Percentiles rank a stretch among this genome's conserved stretches.
Evolutionary conservation across 805 yeast species (phyloP).

Genomic region (Yarrowia sp.): DNA sequence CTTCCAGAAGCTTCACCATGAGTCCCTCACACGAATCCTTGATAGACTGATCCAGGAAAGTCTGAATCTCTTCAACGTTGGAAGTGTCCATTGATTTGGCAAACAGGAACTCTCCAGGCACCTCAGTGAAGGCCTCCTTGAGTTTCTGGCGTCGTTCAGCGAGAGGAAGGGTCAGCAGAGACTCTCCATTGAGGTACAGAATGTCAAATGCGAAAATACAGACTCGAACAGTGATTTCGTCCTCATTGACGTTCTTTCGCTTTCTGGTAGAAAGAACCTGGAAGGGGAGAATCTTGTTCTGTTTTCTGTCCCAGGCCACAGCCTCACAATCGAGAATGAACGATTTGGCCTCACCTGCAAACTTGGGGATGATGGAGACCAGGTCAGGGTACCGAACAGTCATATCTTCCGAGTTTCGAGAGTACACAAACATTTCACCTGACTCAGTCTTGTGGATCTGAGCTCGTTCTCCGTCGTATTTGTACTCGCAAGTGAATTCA

Average conservation of each 20-base stretch:
- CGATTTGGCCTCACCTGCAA: conserved; percentile 53
- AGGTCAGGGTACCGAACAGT: conserved; percentile 94
- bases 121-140: conserved; percentile 60
- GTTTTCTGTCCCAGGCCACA: conserved; percentile 91
- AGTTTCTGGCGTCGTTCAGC: conserved; percentile 72
- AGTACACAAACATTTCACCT: conserved; percentile 71
- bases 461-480: conserved; percentile 97
- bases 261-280: conserved; percentile 93
- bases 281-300: conserved; percentile 85
- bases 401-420: conserved; percentile 97
- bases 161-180: conserved; percentile 70
- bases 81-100: conserved; percentile 79
- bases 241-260: conserved; percentile 87
- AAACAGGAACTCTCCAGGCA: conserved; percentile 79
- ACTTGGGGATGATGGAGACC: conserved; percentile 66
- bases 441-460: conserved; percentile 84
- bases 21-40: conserved; percentile 92
- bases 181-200: conserved; percentile 73
- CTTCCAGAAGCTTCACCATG: conserved; percentile 90
- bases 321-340: conserved; percentile 95
- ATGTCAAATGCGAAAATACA: conserved; percentile 93
- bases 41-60: conserved; percentile 85
- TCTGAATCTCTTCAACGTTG: conserved; percentile 75
- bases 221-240: conserved; percentile 87
- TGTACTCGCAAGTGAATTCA: conserved; percentile 92